Evolutionary conservation across 73 alveolate species (phyloP), one percentile per base, ranked within the genome.

Genomic region (Blepharisma japonicum): DNA sequence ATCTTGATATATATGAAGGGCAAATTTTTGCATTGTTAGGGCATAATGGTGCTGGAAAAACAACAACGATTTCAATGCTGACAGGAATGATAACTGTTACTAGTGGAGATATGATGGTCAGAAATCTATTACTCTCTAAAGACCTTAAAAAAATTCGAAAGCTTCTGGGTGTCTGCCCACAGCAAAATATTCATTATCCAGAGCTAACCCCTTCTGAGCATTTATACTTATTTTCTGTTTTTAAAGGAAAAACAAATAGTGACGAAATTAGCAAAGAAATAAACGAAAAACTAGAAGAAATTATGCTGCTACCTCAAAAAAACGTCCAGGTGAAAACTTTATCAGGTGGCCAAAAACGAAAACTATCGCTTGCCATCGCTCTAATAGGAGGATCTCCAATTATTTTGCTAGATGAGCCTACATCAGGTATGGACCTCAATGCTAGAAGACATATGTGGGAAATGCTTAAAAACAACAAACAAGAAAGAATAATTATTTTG

Each of bases 41-140:
- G 45, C 99, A 97, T 80, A 97, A 97, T 77, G 99, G 99, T 1
- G 99, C 99, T 55, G 99, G 99, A 32, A 97, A 97, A 83, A 92
- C 99, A 0, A 87, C 99, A 3, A 94, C 98, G 27, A 93, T 96
- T 72, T 85, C 96, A 11, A 93, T 95, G 84, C 84, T 81, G 23
- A 81, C 88, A 2, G 88, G 88, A 9, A 55, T 81, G 80, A 61
- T 72, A 32, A 71, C 51, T 55, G 79, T 78, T 32, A 55, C 61
- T 45, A 45, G 72, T 8, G 88, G 88, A 7, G 88, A 71, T 21
- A 79, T 79, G 45, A 55, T 71, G 7, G 23, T 70, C 39, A 81
- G 77, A 14, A 53, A 53, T 53, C 2, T 53, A n/a, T 14, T n/a
- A n/a, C 23, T 53, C 5, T 14, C 68, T 0, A 53, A 53, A 53